Base-by-base conservation (phyloP, 192 early-diverging fungal genomes). In the Coemansia sp. region DNA sequence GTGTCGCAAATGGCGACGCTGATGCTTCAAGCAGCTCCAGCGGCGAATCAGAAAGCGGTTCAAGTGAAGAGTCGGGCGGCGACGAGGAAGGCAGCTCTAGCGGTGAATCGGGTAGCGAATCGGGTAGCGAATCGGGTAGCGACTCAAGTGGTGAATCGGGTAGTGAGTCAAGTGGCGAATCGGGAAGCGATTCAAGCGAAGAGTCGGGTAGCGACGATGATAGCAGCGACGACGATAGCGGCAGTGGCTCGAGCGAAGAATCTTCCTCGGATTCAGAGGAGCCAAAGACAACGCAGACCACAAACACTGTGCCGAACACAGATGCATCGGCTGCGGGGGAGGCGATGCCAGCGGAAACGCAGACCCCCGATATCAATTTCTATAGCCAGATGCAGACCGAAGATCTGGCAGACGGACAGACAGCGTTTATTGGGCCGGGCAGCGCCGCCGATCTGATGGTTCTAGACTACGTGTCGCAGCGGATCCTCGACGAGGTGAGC, bases 401-500 rank as follows among this genome's bases (percentile, higher is more conserved):
- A 50, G 25, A 3, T n/a, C n/a, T n/a, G n/a, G n/a, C n/a, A 2
- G 27, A 27, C 24, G 47, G 25, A 7, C 44, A 43, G 21, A 44
- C 33, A 16, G 18, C 27, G 56, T 53, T 33, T 53, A 19, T 29
- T 3, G 48, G 54, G 4, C 54, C 40, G 3, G 65, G 61, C 38
- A 62, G 63, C 1, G 45, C 42, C 16, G 68, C 65, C 1, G 75
- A 78, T 31, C 65, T 78, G 28, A 31, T 43, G 28, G 69, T 78
- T 12, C 64, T 78, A 7, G 75, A 78, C 48, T 71, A 67, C 46
- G 18, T 78, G 29, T 78, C 75, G 12, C 56, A 71, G 23, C 58
- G 54, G 3, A 42, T 78, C 29, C 49, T 78, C 1, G 54, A 65
- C 43, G 58, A 64, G 30, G 60, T 68, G 23, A 27, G 29, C 21